Base-by-base conservation (phyloP, 495 filamentous ascomycete genomes). In the Tuber borchii region DNA sequence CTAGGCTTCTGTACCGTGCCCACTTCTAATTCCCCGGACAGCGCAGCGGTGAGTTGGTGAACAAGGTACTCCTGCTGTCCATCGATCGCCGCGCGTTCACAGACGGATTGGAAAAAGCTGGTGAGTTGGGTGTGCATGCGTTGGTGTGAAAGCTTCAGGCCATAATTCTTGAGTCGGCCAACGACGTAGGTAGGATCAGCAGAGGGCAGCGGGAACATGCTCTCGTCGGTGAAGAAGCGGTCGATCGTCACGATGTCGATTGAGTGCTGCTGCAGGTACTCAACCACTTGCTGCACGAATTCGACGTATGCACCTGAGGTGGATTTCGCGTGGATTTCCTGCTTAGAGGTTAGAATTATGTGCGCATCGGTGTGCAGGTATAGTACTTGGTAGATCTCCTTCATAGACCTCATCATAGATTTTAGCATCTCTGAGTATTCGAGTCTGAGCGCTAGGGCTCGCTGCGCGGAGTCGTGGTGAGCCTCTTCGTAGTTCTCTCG, bases 171-270 rank as follows among this genome's bases (percentile, higher is more conserved):
- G 73, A 93, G 84, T 74, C 87, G 86, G 14, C 90, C 91, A 31
- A 91, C 88, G 45, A 93, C 89, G 83, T 93, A 93, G 1, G 86
- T 87, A 6, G 91, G 91, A 77, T 93, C 91, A 0, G 83, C 85
- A 31, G 86, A 86, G 22, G 91, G 91, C 44, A 92, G 83, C 9
- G 91, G 91, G 82, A 93, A 93, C 0, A 87, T 83, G 39, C 86
- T 81, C 14, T 89, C 88, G 75, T 93, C 88, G 2, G 88, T 92
- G 84, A 93, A 93, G 86, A 90, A 93, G 4, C 83, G 81, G 75
- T 92, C 89, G 69, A 93, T 86, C 0, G 86, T 85, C 76, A 87
- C 87, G 40, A 93, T 90, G 70, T 90, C 87, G 68, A 86, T 84
- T 16, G 88, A 89, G 76, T 92, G 86, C 78, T 93, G 90, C 79